Percentiles rank a stretch among this genome's conserved stretches.
Conservation (phyloP, 164 flowering plant genomes). For the Aristolochia californica region DNA sequence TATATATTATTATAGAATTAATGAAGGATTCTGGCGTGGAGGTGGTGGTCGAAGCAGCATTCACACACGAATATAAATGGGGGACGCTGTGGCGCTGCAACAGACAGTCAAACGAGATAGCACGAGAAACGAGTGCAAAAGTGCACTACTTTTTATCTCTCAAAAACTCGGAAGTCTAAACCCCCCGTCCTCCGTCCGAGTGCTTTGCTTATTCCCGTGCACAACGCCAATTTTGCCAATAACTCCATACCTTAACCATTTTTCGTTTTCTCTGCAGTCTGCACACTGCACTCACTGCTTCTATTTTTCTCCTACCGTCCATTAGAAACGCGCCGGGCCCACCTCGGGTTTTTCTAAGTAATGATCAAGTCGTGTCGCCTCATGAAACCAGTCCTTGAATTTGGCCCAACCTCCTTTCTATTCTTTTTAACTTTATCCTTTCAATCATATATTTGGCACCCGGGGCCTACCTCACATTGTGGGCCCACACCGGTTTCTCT, state of each 20-base stretch:
- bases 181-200: no score
- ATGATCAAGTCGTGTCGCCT: conserved; percentile 1
- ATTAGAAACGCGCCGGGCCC: not conserved
- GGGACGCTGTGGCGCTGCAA: not conserved
- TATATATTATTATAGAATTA: no score
- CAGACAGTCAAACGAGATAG: conserved; percentile 10
- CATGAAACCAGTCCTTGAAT: not conserved
- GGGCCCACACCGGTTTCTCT: no score
- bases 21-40: not conserved
- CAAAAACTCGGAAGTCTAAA: no score
- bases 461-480: no score
- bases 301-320: not conserved
- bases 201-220: no score
- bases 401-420: not conserved
- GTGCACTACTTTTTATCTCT: conserved; percentile 1
- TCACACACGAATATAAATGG: not conserved
- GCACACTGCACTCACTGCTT: no score
- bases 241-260: not conserved
- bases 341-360: not conserved
- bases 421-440: not conserved
- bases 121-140: conserved; percentile 11
- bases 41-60: not conserved
- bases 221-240: not conserved
- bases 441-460: no score
- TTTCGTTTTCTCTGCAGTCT: not conserved